Evolutionary conservation across 768 basidiomycete genomes (phyloP).

Genomic region (Aureoboletus auriporus): DNA sequence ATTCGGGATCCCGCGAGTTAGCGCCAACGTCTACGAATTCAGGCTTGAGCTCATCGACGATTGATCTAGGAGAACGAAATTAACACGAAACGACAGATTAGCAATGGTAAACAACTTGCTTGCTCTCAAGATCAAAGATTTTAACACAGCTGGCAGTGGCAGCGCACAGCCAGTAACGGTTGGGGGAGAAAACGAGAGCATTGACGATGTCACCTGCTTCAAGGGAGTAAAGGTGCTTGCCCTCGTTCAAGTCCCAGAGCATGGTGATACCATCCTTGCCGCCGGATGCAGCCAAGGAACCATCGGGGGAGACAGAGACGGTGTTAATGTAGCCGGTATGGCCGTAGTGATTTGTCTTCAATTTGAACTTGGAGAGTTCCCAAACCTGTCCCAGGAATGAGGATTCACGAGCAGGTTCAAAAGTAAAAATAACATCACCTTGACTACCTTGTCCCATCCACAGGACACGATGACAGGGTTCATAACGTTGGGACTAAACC

Average conservation of each 20-base stretch:
- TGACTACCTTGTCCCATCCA: conserved; percentile 99
- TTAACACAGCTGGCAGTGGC: conserved; percentile 97
- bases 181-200: conserved; percentile 98
- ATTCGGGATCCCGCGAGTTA: conserved; percentile 79
- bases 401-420: conserved; percentile 4
- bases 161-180: conserved; percentile 99
- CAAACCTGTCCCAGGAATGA: conserved; percentile 72
- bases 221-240: conserved; percentile 99
- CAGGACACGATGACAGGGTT: conserved; percentile 99
- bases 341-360: conserved; percentile 99
- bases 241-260: conserved; percentile 99
- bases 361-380: conserved; percentile 99
- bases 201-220: conserved; percentile 99
- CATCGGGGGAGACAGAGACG: conserved; percentile 96
- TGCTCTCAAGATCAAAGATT: conserved; percentile 99
- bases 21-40: conserved; percentile 77
- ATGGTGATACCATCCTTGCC: conserved; percentile 99
- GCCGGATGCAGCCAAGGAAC: conserved; percentile 97
- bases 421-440: conserved; percentile 53
- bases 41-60: conserved; percentile 98
- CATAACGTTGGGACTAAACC: conserved; percentile 96
- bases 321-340: conserved; percentile 99
- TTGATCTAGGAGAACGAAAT: conserved; percentile 53
- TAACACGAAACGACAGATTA: background rate
- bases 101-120: conserved; percentile 51